Evolutionary conservation across 2,329 filamentous ascomycete genomes (phyloP), one percentile per base, ranked within the genome.

Genomic region (Bipolaris gigantea): DNA sequence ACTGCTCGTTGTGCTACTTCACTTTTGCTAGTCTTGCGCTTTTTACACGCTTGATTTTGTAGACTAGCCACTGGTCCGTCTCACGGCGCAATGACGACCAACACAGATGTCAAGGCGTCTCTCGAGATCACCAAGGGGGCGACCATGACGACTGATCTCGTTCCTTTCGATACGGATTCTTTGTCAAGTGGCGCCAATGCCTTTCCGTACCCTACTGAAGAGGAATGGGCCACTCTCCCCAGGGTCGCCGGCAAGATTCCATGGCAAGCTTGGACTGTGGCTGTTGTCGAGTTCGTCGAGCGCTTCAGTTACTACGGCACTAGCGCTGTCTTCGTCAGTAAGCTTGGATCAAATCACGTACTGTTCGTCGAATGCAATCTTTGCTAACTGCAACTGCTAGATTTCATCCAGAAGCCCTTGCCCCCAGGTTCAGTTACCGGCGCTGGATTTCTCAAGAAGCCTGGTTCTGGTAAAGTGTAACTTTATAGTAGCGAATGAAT

Each of bases 281-380:
- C 70, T 44, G 62, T 60, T 32, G 70, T 75, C 39, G 73, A 74
- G 50, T 67, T 74, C 18, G 65, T 66, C 8, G 73, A 75, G 55
- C 69, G 71, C 39, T 69, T 75, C 55, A 70, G 69, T 18, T 73
- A 73, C 61, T 73, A 75, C 40, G 72, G 71, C 40, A 75, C 72
- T 5, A 71, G 65, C 23, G 69, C 70, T 46, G 72, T 74, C 18
- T 75, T 54, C 21, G 51, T 54, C 27, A 54, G 65, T 68, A 56
- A 41, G 65, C 57, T 15, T 34, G 21, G 5, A 15, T n/a, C 23
- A 34, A 35, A n/a, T 19, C 15, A 27, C 25, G 16, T 32, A 30
- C 27, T 10, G 10, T 21, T 6, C 19, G 10, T 21, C 30, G 10
- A 21, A 5, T 27, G 11, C 27, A 13, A 30, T 4, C 4, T 45